Percentiles rank a stretch among this genome's conserved stretches.
Evolutionary conservation across 2,329 filamentous ascomycete genomes (phyloP).

Genomic region (Dothistroma pini): DNA sequence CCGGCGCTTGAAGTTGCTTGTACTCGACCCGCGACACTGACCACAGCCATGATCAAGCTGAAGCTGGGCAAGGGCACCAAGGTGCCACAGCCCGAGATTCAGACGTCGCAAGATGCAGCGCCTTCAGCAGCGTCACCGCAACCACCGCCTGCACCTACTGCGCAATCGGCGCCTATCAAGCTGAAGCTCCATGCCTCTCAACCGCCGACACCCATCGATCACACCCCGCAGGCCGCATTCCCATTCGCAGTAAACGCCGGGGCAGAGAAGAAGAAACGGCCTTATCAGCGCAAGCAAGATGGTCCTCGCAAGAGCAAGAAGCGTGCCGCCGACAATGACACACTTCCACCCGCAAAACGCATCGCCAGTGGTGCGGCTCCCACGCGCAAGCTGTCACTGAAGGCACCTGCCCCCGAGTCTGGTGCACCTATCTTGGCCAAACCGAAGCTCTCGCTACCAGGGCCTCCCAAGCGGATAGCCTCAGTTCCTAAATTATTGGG

Average conservation of each 20-base stretch:
- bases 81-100: slow-evolving; percentile 4
- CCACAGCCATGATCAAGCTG: slow-evolving; percentile 22
- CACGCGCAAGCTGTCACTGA: slow-evolving; percentile 31
- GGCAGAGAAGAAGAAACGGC: slow-evolving; percentile 37
- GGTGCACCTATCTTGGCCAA: not conserved
- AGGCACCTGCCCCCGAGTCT: slow-evolving; percentile 33
- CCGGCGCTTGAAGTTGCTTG: not conserved
- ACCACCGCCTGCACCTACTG: slow-evolving; percentile 10
- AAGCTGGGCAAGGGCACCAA: slow-evolving; percentile 18
- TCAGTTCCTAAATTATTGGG: slow-evolving; percentile 25
- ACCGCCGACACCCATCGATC: slow-evolving; percentile 24
- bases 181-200: slow-evolving; percentile 29
- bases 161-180: slow-evolving; percentile 18
- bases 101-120: not conserved
- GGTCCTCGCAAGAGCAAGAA: slow-evolving; percentile 33
- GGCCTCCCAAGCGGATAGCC: slow-evolving; percentile 14
- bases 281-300: slow-evolving; percentile 40
- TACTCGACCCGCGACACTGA: not conserved
- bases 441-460: slow-evolving; percentile 52
- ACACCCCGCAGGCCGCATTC: slow-evolving; percentile 26
- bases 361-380: slow-evolving; percentile 22
- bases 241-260: slow-evolving; percentile 11
- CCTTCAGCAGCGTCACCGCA: slow-evolving; percentile 4
- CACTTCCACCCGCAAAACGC: slow-evolving; percentile 33
- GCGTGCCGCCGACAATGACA: slow-evolving; percentile 34